Conservation (phyloP, 169 alveolate species). For the Hepatocystis sp. region DNA sequence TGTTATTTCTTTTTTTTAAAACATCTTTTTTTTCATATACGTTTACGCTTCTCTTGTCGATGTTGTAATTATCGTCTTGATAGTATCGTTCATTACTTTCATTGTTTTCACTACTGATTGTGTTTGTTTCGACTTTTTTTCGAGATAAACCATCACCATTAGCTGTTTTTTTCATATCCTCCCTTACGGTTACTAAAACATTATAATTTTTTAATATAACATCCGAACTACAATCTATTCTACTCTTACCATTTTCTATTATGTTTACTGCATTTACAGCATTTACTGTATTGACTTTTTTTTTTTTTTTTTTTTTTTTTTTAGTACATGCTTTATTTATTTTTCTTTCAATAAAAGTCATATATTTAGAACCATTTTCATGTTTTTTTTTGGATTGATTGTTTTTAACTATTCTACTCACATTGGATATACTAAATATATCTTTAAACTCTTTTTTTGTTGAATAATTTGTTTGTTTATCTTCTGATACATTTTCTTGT, state of each 20-base stretch:
- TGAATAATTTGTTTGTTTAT: too few species aligned
- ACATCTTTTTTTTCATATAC: slow-evolving; percentile 62
- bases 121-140: too few species aligned
- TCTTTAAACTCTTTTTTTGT: too few species aligned
- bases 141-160: background rate
- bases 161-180: background rate
- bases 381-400: background rate
- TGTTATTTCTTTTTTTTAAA: slow-evolving; percentile 57
- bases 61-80: slow-evolving; percentile 36
- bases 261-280: too few species aligned
- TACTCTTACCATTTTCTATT: too few species aligned
- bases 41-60: slow-evolving; percentile 46
- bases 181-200: background rate
- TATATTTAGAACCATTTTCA: background rate
- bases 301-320: too few species aligned
- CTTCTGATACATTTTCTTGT: background rate
- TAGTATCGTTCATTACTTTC: slow-evolving; percentile 1
- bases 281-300: background rate
- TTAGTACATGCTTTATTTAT: background rate
- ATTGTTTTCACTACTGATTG: background rate
- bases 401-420: background rate
- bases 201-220: too few species aligned
- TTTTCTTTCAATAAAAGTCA: too few species aligned
- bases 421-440: too few species aligned
- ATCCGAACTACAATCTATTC: background rate